Conservation (phyloP, 495 filamentous ascomycete species). For the Neurospora sp. region DNA sequence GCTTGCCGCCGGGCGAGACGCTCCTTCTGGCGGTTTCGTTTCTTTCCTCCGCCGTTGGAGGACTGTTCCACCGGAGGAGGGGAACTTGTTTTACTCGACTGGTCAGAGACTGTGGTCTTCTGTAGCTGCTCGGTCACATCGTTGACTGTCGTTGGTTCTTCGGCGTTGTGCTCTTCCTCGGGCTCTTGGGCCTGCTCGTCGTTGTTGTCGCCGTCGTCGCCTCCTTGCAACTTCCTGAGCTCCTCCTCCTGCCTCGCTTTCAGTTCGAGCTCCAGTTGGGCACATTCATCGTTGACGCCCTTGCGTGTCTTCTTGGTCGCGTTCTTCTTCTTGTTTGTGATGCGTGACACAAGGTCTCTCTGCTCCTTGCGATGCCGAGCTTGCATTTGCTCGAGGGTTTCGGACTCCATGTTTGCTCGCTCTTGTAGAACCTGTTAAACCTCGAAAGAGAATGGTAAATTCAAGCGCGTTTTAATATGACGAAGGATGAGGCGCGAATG, state of each 20-base stretch:
- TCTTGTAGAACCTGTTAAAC: not conserved
- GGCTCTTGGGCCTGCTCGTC: not conserved
- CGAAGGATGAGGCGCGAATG: not conserved
- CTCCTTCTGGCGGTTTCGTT: conserved; percentile 85
- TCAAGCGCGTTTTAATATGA: not conserved
- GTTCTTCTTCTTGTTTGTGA: conserved; percentile 90
- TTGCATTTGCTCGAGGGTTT: conserved; percentile 62
- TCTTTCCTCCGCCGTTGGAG: conserved; percentile 38
- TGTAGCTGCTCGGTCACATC: conserved; percentile 9
- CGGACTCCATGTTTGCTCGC: conserved; percentile 16
- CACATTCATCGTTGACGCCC: conserved; percentile 77
- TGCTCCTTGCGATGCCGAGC: conserved; percentile 80
- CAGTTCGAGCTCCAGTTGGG: conserved; percentile 57
- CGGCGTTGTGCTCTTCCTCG: not conserved
- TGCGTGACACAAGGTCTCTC: conserved; percentile 68
- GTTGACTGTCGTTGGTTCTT: not conserved
- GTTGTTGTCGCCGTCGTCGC: conserved; percentile 4
- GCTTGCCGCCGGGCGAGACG: conserved; percentile 81
- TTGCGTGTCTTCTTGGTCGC: conserved; percentile 94
- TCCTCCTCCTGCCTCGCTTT: conserved; percentile 59
- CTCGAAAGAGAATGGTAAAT: not conserved
- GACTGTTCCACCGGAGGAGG: not conserved
- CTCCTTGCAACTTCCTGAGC: conserved; percentile 43
- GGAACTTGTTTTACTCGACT: not conserved
- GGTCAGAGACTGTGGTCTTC: conserved; percentile 10